These are phyloP conservation scores for Saccharomycopsis capsularis DNA, from an alignment of 805 yeast genomes.

Conservation along the genomic window DNA sequence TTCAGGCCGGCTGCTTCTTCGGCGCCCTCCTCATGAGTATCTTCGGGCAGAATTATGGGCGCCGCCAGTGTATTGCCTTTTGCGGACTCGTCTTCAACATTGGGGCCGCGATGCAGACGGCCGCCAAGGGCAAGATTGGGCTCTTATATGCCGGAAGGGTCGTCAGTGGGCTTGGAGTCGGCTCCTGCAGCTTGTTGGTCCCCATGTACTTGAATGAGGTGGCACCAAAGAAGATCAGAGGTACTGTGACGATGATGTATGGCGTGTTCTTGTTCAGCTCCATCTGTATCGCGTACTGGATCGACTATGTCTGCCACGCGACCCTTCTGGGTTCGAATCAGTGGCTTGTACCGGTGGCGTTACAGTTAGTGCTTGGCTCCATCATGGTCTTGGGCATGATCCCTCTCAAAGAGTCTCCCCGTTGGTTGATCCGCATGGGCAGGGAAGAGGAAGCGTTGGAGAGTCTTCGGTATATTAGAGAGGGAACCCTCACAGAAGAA, in stretches of 20 bases:
- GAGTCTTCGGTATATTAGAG: conserved; percentile 34
- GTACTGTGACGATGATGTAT: conserved; percentile 38
- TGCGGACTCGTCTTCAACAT: conserved; percentile 36
- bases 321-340: conserved; percentile 29
- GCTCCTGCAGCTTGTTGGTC: conserved; percentile 43
- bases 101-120: conserved; percentile 37
- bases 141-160: conserved; percentile 47
- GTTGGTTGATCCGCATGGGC: conserved; percentile 35
- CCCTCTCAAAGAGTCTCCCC: conserved; percentile 39
- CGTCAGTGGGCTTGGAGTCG: conserved; percentile 47
- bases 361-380: conserved; percentile 39
- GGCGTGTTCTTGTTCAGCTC: conserved; percentile 46
- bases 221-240: conserved; percentile 39
- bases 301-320: conserved; percentile 32
- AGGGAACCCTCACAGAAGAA: conserved; percentile 13
- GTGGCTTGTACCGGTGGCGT: conserved; percentile 42
- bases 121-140: conserved; percentile 33
- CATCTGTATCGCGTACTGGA: conserved; percentile 41
- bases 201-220: conserved; percentile 42
- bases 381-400: conserved; percentile 35
- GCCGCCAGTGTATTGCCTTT: conserved; percentile 33
- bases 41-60: conserved; percentile 34
- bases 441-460: conserved; percentile 30
- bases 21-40: conserved; percentile 30
- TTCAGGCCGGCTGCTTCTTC: conserved; percentile 32